These are phyloP conservation scores for Dittrichia graveolens DNA, from an alignment of 129 eudicot species.

Conservation along the genomic window DNA sequence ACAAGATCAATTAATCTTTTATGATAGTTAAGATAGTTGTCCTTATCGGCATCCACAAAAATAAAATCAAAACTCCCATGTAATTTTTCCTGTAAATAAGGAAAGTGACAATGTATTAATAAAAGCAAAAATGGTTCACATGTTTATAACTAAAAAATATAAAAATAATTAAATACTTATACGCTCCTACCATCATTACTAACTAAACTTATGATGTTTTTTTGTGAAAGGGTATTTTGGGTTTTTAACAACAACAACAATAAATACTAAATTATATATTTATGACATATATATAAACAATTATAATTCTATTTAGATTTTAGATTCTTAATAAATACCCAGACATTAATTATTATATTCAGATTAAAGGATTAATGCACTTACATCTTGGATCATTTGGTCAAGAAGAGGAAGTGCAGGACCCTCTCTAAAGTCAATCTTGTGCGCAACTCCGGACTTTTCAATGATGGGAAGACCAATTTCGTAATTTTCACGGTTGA, in stretches of 20 bases:
- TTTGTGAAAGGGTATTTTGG: neutral
- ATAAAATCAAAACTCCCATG: constrained; percentile 58
- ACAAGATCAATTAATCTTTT: constrained; percentile 40
- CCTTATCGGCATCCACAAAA: constrained; percentile 60
- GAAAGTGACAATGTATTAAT: no score
- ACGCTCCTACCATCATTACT: no score
- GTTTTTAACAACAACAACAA: neutral
- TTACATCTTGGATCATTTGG: constrained; percentile 41
- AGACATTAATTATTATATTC: neutral
- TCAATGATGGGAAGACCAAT: constrained; percentile 43
- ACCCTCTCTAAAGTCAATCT: constrained; percentile 48
- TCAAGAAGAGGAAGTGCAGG: constrained; percentile 43
- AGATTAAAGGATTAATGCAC: neutral
- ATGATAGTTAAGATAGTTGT: constrained; percentile 48
- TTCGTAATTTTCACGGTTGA: constrained; percentile 42
- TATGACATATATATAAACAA: no score
- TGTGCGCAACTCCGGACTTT: constrained; percentile 44
- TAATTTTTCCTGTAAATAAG: constrained; percentile 30
- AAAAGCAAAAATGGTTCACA: no score
- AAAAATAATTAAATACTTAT: no score
- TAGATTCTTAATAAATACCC: no score
- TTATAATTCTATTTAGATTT: no score
- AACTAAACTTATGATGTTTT: no score
- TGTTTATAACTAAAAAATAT: no score
- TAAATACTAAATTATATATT: no score